These are phyloP conservation scores for Globisporangium okanoganense DNA, from an alignment of 352 stramenopile genomes.

Conservation along the genomic window DNA sequence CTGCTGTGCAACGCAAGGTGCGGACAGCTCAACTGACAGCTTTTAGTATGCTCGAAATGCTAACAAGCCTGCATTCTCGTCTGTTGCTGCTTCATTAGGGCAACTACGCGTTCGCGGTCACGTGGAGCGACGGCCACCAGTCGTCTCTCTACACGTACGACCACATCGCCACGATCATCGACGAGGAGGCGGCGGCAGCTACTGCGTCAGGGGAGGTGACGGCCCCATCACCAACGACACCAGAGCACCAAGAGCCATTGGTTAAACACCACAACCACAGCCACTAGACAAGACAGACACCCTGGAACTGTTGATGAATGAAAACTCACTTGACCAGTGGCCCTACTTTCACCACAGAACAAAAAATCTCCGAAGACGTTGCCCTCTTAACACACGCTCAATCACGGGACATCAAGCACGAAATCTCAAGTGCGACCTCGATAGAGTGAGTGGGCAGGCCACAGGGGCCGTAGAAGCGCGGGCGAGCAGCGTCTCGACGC, in stretches of 20 bases:
- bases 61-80: background rate
- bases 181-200: slow-evolving; percentile 20
- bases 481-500: background rate
- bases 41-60: slow-evolving; percentile 13
- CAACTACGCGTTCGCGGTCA: slow-evolving; percentile 97
- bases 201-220: background rate
- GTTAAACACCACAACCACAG: slow-evolving; percentile 1
- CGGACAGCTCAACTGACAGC: background rate
- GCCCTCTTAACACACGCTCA: too few species aligned
- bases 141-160: slow-evolving; percentile 97
- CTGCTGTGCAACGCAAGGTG: slow-evolving; percentile 81
- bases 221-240: background rate
- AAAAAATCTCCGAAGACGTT: too few species aligned
- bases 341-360: too few species aligned
- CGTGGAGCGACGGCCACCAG: slow-evolving; percentile 97
- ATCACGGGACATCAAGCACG: too few species aligned
- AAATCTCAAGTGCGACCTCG: too few species aligned
- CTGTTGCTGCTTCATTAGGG: slow-evolving; percentile 50
- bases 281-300: slow-evolving; percentile 6
- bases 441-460: too few species aligned
- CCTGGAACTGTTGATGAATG: too few species aligned
- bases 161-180: slow-evolving; percentile 58
- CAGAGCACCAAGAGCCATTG: background rate
- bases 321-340: too few species aligned
- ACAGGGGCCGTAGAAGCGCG: background rate